phyloP scores from a whole-genome alignment of 495 filamentous ascomycete species.

The Trichoderma erinaceum region DNA sequence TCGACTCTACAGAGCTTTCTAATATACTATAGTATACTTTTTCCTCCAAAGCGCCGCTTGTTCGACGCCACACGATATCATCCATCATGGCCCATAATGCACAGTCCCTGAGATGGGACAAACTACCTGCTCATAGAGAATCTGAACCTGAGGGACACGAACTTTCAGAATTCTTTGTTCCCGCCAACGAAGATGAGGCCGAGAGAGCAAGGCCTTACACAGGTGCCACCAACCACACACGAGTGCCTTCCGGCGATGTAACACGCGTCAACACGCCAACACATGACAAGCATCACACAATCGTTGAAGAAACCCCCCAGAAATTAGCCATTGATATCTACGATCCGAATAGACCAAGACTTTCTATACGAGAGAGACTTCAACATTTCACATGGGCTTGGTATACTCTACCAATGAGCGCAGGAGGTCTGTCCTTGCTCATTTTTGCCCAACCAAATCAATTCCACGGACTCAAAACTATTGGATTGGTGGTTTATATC shows the following conservation, averaged over 20 bases:
- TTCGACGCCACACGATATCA: neutral
- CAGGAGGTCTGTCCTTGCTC: conserved; percentile 57
- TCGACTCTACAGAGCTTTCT: neutral
- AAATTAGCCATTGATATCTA: neutral
- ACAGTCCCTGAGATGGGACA: neutral
- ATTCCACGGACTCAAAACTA: conserved; percentile 51
- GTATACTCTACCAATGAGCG: conserved; percentile 61
- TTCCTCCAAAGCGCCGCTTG: neutral
- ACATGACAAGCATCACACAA: neutral
- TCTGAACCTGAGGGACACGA: neutral
- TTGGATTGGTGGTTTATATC: conserved; percentile 57
- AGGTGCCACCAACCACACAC: neutral
- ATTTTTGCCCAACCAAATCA: conserved; percentile 52
- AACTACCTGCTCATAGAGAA: neutral
- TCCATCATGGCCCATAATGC: neutral
- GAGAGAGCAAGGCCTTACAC: neutral
- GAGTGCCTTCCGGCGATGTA: neutral
- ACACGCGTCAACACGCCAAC: neutral
- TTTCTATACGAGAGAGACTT: conserved; percentile 38
- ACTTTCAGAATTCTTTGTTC: neutral
- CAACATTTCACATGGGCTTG: conserved; percentile 70
- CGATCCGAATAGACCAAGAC: conserved; percentile 17
- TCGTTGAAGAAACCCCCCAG: neutral
- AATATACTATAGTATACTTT: neutral
- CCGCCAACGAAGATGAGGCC: neutral